phyloP scores from a whole-genome alignment of 495 filamentous ascomycete species.

The Penicillium taxi region DNA sequence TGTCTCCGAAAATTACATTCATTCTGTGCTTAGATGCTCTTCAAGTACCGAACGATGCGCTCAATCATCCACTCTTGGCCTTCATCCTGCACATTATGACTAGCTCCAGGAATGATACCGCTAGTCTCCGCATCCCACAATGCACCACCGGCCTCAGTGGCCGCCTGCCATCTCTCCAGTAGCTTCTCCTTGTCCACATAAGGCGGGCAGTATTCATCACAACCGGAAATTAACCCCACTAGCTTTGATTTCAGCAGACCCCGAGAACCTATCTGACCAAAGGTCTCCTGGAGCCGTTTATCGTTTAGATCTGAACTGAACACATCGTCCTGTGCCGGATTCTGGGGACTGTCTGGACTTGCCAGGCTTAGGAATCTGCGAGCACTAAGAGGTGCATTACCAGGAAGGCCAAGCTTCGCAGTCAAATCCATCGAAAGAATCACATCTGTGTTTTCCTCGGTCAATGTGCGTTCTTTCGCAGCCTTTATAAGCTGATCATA shows the following conservation, averaged over 20 bases:
- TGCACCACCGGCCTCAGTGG: slow-evolving; percentile 39
- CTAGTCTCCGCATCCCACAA: slow-evolving; percentile 48
- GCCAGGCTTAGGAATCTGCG: slow-evolving; percentile 59
- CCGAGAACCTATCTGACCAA: slow-evolving; percentile 51
- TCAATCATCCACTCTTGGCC: slow-evolving; percentile 43
- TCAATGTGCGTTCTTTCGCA: slow-evolving; percentile 36
- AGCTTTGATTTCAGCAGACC: slow-evolving; percentile 46
- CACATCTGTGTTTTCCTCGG: slow-evolving; percentile 44
- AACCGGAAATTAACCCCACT: slow-evolving; percentile 55
- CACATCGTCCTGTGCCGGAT: slow-evolving; percentile 71
- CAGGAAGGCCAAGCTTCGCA: slow-evolving; percentile 37
- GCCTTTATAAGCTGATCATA: slow-evolving; percentile 45
- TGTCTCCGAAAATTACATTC: background rate
- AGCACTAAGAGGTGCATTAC: slow-evolving; percentile 46
- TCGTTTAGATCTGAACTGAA: slow-evolving; percentile 74
- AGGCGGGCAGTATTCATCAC: slow-evolving; percentile 62
- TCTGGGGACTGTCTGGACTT: slow-evolving; percentile 44
- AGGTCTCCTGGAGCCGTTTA: slow-evolving; percentile 49
- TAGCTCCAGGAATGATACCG: slow-evolving; percentile 52
- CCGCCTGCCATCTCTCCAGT: slow-evolving; percentile 59
- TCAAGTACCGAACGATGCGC: slow-evolving; percentile 51
- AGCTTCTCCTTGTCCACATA: slow-evolving; percentile 56
- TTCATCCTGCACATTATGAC: slow-evolving; percentile 50
- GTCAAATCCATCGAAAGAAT: slow-evolving; percentile 50
- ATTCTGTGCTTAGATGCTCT: slow-evolving; percentile 25